Evolutionary conservation across 345 rosid genomes (phyloP).

Genomic region (Hevea brasiliensis): DNA sequence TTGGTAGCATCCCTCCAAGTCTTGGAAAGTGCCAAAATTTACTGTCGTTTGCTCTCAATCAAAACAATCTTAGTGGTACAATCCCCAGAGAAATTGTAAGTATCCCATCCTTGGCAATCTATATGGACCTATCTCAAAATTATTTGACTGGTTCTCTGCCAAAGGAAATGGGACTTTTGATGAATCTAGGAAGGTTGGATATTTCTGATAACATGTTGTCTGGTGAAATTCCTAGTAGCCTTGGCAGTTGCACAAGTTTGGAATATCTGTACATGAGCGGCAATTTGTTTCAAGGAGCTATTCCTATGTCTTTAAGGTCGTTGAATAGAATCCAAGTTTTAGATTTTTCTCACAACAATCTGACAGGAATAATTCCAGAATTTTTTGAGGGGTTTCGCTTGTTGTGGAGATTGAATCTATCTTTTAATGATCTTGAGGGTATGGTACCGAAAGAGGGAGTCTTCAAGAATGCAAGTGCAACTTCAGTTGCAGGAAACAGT

Average conservation of each 20-base stretch:
- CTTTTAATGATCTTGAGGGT: constrained; percentile 20
- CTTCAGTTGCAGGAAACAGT: constrained; percentile 12
- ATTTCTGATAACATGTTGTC: constrained; percentile 13
- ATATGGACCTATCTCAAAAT: constrained; percentile 5
- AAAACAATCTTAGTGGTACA: constrained; percentile 15
- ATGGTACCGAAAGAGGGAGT: constrained; percentile 14
- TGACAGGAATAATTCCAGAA: constrained; percentile 13
- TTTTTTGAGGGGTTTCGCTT: constrained; percentile 1
- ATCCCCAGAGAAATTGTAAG: constrained; percentile 17
- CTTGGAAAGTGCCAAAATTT: constrained; percentile 15
- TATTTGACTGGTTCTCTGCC: constrained; percentile 7
- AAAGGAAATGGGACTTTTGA: constrained; percentile 11
- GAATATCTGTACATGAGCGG: not conserved
- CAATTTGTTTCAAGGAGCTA: constrained; percentile 11
- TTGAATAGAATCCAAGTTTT: constrained; percentile 7
- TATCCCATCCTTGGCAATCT: constrained; percentile 13
- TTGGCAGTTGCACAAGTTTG: constrained; percentile 13
- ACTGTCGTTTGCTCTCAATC: not conserved
- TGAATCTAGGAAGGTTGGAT: constrained; percentile 10
- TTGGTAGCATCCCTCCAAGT: constrained; percentile 12
- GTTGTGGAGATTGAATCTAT: constrained; percentile 4
- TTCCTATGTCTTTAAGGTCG: constrained; percentile 21
- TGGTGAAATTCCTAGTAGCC: constrained; percentile 13
- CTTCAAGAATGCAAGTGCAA: constrained; percentile 13
- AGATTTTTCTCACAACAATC: constrained; percentile 13